A percentile compares a stretch with the other conserved stretches of the same genome.
phyloP scores from a whole-genome alignment of 140 eudicot genomes.

The Bidens hawaiensis region DNA sequence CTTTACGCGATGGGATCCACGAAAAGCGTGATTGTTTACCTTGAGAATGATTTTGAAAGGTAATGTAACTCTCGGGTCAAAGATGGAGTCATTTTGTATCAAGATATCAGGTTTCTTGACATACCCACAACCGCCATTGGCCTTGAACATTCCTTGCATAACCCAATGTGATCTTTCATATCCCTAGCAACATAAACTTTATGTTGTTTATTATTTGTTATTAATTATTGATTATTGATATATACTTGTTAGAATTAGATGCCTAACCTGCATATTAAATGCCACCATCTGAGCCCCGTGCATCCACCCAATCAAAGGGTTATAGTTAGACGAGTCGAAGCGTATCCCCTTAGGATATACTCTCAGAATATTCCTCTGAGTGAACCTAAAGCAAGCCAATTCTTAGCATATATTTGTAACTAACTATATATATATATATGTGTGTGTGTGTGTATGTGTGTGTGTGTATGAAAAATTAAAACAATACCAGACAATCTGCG shows the following conservation, averaged over 20 bases:
- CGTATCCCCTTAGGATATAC: conserved; percentile 93
- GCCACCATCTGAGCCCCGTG: conserved; percentile 99
- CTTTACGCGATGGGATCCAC: too few species aligned
- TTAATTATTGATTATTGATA: too few species aligned
- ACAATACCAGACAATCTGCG: conserved; percentile 71
- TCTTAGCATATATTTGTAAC: conserved; percentile 11
- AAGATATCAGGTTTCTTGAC: conserved; percentile 82
- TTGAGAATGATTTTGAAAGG: conserved; percentile 56
- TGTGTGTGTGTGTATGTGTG: too few species aligned
- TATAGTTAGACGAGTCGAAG: conserved; percentile 80
- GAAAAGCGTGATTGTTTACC: conserved; percentile 37
- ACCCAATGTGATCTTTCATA: conserved; percentile 90
- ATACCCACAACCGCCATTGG: conserved; percentile 93
- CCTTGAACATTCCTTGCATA: conserved; percentile 98
- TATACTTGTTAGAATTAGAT: too few species aligned
- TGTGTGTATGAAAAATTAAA: neutral
- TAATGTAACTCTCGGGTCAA: conserved; percentile 59
- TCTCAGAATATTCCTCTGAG: conserved; percentile 80
- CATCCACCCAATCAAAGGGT: conserved; percentile 90
- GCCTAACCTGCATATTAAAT: conserved; percentile 87
- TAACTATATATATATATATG: neutral
- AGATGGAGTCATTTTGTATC: conserved; percentile 39
- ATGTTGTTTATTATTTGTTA: too few species aligned
- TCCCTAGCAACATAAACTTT: conserved; percentile 47
- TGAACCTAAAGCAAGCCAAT: conserved; percentile 53